A percentile compares a stretch with the other conserved stretches of the same genome.
Conservation (phyloP, 1,139 yeast species). For the Sugiyamaella neomexicana region DNA sequence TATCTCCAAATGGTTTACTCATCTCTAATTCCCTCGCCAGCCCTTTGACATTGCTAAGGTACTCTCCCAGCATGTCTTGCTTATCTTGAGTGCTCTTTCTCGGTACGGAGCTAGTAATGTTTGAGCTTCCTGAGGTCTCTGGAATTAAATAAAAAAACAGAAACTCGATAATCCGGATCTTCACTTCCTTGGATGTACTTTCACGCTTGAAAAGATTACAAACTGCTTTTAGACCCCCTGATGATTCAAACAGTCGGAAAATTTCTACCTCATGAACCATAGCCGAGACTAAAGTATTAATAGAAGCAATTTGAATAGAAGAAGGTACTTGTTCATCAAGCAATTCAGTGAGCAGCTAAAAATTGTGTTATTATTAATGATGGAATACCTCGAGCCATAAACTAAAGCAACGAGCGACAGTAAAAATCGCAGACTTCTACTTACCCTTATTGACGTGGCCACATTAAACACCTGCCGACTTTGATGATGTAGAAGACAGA, state of each 20-base stretch:
- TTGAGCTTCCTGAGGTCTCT: slow-evolving; percentile 45
- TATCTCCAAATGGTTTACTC: slow-evolving; percentile 52
- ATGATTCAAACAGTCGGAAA: slow-evolving; percentile 59
- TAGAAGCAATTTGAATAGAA: slow-evolving; percentile 46
- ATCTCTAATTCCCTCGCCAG: slow-evolving; percentile 48
- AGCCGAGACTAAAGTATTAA: slow-evolving; percentile 61
- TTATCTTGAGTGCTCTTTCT: slow-evolving; percentile 54
- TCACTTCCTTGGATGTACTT: slow-evolving; percentile 42
- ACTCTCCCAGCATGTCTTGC: slow-evolving; percentile 52
- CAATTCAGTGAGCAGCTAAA: slow-evolving; percentile 25
- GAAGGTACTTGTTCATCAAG: slow-evolving; percentile 28
- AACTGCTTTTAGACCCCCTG: slow-evolving; percentile 57
- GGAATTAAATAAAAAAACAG: slow-evolving; percentile 69
- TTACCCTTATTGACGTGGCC: slow-evolving; percentile 38
- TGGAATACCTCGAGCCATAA: background rate
- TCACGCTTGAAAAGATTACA: slow-evolving; percentile 48
- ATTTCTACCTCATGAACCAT: slow-evolving; percentile 58
- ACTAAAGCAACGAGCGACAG: no score
- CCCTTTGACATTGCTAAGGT: slow-evolving; percentile 49
- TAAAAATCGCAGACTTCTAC: slow-evolving; percentile 11
- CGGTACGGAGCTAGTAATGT: slow-evolving; percentile 15
- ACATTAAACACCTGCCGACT: slow-evolving; percentile 51
- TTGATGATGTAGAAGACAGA: slow-evolving; percentile 58
- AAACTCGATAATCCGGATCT: slow-evolving; percentile 67
- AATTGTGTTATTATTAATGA: slow-evolving; percentile 8